Conservation (phyloP, 2,329 filamentous ascomycete species). For the Cercospora beticola region DNA sequence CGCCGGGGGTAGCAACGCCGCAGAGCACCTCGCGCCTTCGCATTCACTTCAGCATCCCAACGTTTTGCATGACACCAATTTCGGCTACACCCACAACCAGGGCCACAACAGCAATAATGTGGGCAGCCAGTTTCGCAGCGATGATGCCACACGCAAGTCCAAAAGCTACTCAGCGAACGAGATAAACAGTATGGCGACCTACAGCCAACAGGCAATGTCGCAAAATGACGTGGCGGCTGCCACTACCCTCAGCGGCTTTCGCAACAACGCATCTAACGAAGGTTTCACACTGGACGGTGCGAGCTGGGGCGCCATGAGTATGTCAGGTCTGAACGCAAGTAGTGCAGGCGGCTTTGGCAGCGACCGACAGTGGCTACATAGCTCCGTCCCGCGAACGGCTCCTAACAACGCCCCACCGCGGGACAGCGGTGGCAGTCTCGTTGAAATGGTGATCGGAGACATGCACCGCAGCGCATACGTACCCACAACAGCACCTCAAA, state of each 20-base stretch:
- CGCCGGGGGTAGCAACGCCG: background rate
- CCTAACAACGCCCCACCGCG: background rate
- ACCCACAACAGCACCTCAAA: background rate
- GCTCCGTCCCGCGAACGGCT: background rate
- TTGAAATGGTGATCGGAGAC: constrained; percentile 5
- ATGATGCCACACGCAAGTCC: background rate
- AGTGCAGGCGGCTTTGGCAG: background rate
- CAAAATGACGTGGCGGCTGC: constrained; percentile 11
- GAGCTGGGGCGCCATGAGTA: constrained; percentile 9
- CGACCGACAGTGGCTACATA: constrained; percentile 10
- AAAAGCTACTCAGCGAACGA: constrained; percentile 3
- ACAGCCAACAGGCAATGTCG: constrained; percentile 9
- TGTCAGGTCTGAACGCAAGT: background rate
- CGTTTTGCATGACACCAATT: background rate
- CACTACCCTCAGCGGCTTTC: constrained; percentile 12
- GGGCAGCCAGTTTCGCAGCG: background rate
- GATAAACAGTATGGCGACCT: constrained; percentile 13
- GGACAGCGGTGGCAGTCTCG: background rate
- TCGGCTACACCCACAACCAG: background rate
- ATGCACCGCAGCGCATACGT: constrained; percentile 4
- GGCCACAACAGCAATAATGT: background rate
- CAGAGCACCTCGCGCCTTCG: background rate
- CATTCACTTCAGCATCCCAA: background rate
- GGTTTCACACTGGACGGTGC: constrained; percentile 11
- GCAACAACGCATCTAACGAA: constrained; percentile 13